Conservation (phyloP, 192 early-diverging fungal genomes). For the Coemansia sp. region DNA sequence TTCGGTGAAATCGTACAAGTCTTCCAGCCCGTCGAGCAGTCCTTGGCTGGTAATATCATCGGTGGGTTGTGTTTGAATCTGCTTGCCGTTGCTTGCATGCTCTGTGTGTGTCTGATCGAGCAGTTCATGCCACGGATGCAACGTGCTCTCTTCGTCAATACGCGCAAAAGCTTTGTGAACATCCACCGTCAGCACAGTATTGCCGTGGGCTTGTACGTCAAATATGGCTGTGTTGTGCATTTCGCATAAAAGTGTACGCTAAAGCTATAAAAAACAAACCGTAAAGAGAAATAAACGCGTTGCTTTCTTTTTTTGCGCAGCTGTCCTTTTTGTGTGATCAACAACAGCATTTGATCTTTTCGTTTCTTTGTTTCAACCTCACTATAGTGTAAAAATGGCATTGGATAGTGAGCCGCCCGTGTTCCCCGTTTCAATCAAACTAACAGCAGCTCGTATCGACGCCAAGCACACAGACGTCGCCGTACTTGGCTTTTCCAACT, state of each 20-base stretch:
- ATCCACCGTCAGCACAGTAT: neutral
- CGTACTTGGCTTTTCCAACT: conserved; percentile 46
- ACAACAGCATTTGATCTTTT: neutral
- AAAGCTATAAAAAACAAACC: neutral
- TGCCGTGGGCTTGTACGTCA: neutral
- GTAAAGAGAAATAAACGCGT: neutral
- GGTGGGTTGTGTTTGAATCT: no score
- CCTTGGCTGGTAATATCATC: conserved; percentile 28
- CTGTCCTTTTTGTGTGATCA: neutral
- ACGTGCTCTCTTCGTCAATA: neutral
- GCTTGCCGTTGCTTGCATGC: neutral
- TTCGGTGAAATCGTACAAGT: conserved; percentile 32
- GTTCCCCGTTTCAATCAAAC: conserved; percentile 29
- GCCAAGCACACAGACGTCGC: conserved; percentile 43
- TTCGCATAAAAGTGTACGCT: neutral
- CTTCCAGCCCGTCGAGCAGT: conserved; percentile 41
- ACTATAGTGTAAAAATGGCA: neutral
- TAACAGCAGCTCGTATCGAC: conserved; percentile 28
- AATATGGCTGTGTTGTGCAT: neutral
- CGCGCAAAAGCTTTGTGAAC: neutral
- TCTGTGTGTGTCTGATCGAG: neutral
- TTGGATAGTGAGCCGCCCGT: conserved; percentile 9
- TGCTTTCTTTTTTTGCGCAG: neutral
- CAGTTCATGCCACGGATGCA: conserved; percentile 10
- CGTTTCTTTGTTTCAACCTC: neutral